A percentile compares a stretch with the other conserved stretches of the same genome.
Evolutionary conservation across 2,329 filamentous ascomycete species (phyloP).

Genomic region (Talaromyces funiculosus): DNA sequence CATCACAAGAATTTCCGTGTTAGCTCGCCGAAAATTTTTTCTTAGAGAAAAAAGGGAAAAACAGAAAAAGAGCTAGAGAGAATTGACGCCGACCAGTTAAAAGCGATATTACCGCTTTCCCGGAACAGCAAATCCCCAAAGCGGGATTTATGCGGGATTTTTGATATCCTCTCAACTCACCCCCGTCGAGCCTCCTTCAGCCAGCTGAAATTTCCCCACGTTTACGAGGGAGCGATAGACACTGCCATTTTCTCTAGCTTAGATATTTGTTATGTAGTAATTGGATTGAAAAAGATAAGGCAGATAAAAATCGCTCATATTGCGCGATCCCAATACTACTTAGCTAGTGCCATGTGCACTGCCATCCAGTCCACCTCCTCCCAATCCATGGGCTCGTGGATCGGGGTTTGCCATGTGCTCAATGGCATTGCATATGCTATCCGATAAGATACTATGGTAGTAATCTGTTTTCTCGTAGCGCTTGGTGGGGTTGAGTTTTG

Average conservation of each 20-base stretch:
- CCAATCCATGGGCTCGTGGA: too few species aligned
- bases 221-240: not conserved
- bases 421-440: not conserved
- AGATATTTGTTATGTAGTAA: too few species aligned
- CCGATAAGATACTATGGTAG: not conserved
- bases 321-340: not conserved
- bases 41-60: too few species aligned
- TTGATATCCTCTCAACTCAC: conserved; percentile 1
- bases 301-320: conserved; percentile 6
- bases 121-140: too few species aligned
- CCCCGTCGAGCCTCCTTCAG: not conserved
- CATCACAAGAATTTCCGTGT: too few species aligned
- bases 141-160: conserved; percentile 12
- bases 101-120: too few species aligned
- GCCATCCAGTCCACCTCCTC: not conserved
- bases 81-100: too few species aligned
- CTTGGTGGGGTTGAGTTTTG: not conserved
- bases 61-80: too few species aligned
- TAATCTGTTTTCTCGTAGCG: not conserved
- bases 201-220: not conserved
- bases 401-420: not conserved
- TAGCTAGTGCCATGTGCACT: not conserved
- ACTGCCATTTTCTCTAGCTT: not conserved
- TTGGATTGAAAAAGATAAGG: not conserved
- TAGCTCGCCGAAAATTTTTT: too few species aligned